Conservation (phyloP, 805 yeast genomes). For the Tetrapisispora taiwanensis region DNA sequence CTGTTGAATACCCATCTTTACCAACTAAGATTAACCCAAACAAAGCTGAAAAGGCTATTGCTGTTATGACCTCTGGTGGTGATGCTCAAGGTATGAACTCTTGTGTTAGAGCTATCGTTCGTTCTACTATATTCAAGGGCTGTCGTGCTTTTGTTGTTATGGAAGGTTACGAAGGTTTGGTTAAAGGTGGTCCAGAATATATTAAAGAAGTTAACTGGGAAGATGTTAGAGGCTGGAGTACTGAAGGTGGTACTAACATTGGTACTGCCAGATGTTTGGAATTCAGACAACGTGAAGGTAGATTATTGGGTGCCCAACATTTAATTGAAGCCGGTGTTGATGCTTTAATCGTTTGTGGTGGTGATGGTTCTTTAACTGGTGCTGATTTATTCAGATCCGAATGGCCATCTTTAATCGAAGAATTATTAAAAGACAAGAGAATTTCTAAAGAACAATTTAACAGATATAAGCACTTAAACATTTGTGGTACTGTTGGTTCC, state of each 20-base stretch:
- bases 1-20: constrained; percentile 15
- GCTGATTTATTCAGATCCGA: constrained; percentile 68
- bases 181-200: constrained; percentile 44
- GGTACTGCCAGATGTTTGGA: constrained; percentile 70
- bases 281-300: constrained; percentile 56
- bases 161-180: constrained; percentile 70
- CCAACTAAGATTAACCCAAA: constrained; percentile 13
- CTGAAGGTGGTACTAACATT: constrained; percentile 66
- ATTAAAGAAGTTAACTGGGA: constrained; percentile 60
- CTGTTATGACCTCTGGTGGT: constrained; percentile 75
- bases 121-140: constrained; percentile 55
- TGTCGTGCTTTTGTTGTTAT: constrained; percentile 59
- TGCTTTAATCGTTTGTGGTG: constrained; percentile 72
- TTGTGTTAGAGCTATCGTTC: constrained; percentile 60
- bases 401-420: constrained; percentile 64
- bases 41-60: constrained; percentile 39
- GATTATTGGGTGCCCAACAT: constrained; percentile 53
- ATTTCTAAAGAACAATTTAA: constrained; percentile 39
- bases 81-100: constrained; percentile 80
- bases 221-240: constrained; percentile 61
- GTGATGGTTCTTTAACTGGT: constrained; percentile 77
- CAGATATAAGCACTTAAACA: constrained; percentile 47
- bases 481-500: constrained; percentile 73
- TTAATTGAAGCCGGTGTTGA: constrained; percentile 64
- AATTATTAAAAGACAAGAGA: constrained; percentile 39